Base-by-base conservation (phyloP, 345 rosid species). In the Dipteronia sinensis region DNA sequence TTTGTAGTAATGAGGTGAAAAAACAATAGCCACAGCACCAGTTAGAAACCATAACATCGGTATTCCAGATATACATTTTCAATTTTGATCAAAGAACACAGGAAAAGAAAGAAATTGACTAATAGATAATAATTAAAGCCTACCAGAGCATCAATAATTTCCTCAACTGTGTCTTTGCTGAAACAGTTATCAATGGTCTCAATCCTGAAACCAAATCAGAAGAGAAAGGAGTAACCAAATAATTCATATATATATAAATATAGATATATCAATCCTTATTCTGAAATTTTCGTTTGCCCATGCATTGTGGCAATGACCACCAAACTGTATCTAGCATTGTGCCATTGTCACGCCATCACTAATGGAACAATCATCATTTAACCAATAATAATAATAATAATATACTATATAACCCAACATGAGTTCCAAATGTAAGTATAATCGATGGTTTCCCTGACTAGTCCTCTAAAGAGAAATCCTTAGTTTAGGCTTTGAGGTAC, bases 71-170 rank as follows among this genome's bases (percentile, higher is more conserved):
- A 19, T 27, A 51, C 4, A 23, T 12, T 7, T 74, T n/a, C 2
- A 62, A 20, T 58, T 17, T 42, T 44, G 29, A 65, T 27, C n/a
- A n/a, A 64, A 44, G 44, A 23, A 63, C 29, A 53, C 3, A 67
- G 11, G 7, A 16, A 17, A 12, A 76, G 10, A 66, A 22, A 42
- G 61, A 77, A 67, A 47, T 56, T 38, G 20, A 34, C 4, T 4
- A 63, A 46, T 22, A 17, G 22, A 69, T 56, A 16, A 23, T 46
- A 22, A 40, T 69, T 49, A 77, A 73, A 65, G 74, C 95, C 83
- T 80, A 96, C 98, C 94, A 92, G 71, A 65, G 94, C 93, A 72
- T 89, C 88, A 68, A 89, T 81, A 75, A 96, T 96, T 86, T 96
- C 97, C 83, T 94, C 97, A 25, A 94, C 87, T 29, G 97, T 89